A percentile compares a stretch with the other conserved stretches of the same genome.
These are phyloP conservation scores for Dalechampia spathulata DNA, from an alignment of 441 rosid genomes.

Conservation along the genomic window DNA sequence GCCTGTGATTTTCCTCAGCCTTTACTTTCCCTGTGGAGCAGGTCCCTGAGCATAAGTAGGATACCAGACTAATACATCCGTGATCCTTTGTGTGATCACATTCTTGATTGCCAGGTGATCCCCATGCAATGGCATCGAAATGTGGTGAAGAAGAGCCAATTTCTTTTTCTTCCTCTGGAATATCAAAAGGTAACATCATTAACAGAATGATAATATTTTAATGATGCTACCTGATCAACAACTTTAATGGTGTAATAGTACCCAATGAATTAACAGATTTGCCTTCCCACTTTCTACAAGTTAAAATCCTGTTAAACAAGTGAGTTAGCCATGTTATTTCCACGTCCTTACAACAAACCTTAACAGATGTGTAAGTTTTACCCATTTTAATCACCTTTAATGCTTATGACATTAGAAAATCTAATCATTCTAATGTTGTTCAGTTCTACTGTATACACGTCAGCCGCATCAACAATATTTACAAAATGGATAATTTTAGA, in stretches of 20 bases:
- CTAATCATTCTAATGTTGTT: too few relatives aligned
- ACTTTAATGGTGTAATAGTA: too few relatives aligned
- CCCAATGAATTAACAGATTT: background rate
- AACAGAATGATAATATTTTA: background rate
- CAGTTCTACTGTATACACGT: too few relatives aligned
- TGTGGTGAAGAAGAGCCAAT: slow-evolving; percentile 46
- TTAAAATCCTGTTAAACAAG: background rate
- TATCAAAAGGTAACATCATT: slow-evolving; percentile 19
- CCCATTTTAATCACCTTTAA: too few relatives aligned
- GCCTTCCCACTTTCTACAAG: background rate
- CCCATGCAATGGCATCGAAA: slow-evolving; percentile 25
- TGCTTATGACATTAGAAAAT: too few relatives aligned
- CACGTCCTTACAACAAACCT: too few relatives aligned
- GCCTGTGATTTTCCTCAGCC: slow-evolving; percentile 14
- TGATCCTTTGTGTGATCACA: slow-evolving; percentile 16
- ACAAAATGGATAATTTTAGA: too few relatives aligned
- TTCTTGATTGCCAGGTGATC: slow-evolving; percentile 16
- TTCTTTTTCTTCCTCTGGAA: slow-evolving; percentile 53
- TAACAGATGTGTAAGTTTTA: too few relatives aligned
- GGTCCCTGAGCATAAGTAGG: slow-evolving; percentile 10
- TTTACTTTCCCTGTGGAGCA: slow-evolving; percentile 18
- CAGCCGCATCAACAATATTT: too few relatives aligned
- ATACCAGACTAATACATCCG: slow-evolving; percentile 1
- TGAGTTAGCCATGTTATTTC: too few relatives aligned
- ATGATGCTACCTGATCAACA: background rate